phyloP scores from a whole-genome alignment of 1,284 basidiomycete genomes.

The Fomitopsis pinicola region DNA sequence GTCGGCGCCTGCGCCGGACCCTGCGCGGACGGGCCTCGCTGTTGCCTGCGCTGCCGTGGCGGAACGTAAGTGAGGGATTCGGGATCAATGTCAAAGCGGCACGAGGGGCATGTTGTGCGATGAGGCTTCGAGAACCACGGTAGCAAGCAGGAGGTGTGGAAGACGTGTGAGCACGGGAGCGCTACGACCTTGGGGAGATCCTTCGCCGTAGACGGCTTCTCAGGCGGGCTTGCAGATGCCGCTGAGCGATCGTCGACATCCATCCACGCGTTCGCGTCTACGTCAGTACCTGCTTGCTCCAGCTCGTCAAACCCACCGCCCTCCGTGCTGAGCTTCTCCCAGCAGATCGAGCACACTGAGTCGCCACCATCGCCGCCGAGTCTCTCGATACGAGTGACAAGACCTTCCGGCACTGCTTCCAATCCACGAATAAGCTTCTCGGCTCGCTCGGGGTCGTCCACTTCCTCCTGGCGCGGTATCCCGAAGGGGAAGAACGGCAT shows the following conservation, averaged over 20 bases:
- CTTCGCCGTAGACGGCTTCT: constrained; percentile 1
- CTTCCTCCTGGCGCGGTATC: constrained; percentile 33
- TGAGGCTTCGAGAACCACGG: constrained; percentile 76
- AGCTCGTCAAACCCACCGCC: constrained; percentile 33
- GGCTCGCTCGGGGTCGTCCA: constrained; percentile 64
- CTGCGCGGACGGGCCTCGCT: constrained; percentile 7
- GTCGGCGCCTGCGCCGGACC: constrained; percentile 8
- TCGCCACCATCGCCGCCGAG: constrained; percentile 43
- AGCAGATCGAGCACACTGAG: constrained; percentile 68
- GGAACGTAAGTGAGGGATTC: constrained; percentile 58
- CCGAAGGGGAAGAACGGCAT: constrained; percentile 18
- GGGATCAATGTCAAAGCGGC: constrained; percentile 76
- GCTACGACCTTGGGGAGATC: constrained; percentile 44
- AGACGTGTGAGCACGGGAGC: constrained; percentile 74
- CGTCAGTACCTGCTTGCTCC: constrained; percentile 13
- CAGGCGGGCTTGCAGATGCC: not conserved
- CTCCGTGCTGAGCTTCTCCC: constrained; percentile 57
- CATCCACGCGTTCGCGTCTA: constrained; percentile 13
- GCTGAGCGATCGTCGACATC: constrained; percentile 12
- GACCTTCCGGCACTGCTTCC: constrained; percentile 59
- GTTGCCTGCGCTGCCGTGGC: constrained; percentile 9
- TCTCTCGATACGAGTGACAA: constrained; percentile 62
- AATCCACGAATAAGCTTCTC: constrained; percentile 56
- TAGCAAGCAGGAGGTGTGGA: constrained; percentile 69
- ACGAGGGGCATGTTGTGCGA: constrained; percentile 77